Conservation (phyloP, 106 monocot species). For the Allium cepa region DNA sequence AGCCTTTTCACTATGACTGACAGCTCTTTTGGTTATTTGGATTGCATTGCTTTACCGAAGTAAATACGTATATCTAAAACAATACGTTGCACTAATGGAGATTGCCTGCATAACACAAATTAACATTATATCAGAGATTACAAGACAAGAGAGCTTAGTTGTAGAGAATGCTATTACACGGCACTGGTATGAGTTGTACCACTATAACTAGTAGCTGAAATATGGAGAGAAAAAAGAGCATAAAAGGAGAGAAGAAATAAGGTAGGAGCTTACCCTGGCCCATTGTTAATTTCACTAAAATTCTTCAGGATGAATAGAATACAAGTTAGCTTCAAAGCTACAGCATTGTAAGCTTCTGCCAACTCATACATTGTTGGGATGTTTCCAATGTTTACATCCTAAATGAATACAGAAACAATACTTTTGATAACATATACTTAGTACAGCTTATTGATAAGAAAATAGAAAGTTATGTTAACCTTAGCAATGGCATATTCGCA, state of each 20-base stretch:
- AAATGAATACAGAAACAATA: neutral
- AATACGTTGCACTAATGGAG: slow-evolving; percentile 56
- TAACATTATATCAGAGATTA: too few relatives aligned
- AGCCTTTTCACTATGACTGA: neutral
- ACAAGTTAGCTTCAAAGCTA: slow-evolving; percentile 81
- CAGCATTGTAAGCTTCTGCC: slow-evolving; percentile 81
- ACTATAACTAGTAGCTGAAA: too few relatives aligned
- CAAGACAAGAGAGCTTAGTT: too few relatives aligned
- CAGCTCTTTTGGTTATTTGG: slow-evolving; percentile 26
- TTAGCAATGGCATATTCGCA: slow-evolving; percentile 93
- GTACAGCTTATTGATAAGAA: neutral
- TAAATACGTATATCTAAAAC: slow-evolving; percentile 71
- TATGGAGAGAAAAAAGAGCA: too few relatives aligned
- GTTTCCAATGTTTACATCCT: slow-evolving; percentile 82
- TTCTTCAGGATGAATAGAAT: slow-evolving; percentile 78
- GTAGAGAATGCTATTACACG: neutral
- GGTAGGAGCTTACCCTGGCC: slow-evolving; percentile 46
- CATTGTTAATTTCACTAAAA: slow-evolving; percentile 56
- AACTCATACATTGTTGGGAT: slow-evolving; percentile 87
- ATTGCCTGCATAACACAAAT: slow-evolving; percentile 28
- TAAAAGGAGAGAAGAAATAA: neutral
- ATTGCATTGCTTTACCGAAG: slow-evolving; percentile 44
- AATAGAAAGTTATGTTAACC: slow-evolving; percentile 22
- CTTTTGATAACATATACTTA: too few relatives aligned
- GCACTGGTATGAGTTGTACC: neutral